A percentile compares a stretch with the other conserved stretches of the same genome.
phyloP scores from a whole-genome alignment of 2,329 filamentous ascomycete species.

The Stagonosporopsis cucurbitacearum region DNA sequence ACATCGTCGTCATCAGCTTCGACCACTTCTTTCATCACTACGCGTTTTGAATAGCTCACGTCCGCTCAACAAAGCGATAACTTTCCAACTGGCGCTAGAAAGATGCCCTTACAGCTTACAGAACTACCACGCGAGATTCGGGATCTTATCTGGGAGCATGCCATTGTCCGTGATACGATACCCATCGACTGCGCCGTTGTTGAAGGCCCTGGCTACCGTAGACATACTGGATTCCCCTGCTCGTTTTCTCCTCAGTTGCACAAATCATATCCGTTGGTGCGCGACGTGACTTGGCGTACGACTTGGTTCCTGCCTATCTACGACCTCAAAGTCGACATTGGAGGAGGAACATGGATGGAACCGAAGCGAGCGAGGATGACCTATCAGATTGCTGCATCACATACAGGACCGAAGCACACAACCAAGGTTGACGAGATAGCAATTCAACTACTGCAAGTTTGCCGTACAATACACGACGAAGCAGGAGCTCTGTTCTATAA shows the following conservation, averaged over 20 bases:
- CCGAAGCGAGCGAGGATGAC: slow-evolving; percentile 28
- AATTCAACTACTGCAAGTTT: slow-evolving; percentile 25
- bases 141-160: slow-evolving; percentile 29
- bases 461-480: slow-evolving; percentile 31
- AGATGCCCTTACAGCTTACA: background rate
- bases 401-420: background rate
- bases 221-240: slow-evolving; percentile 9
- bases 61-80: background rate
- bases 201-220: slow-evolving; percentile 3
- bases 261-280: slow-evolving; percentile 18
- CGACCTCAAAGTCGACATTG: slow-evolving; percentile 22
- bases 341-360: slow-evolving; percentile 16
- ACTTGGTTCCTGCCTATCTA: slow-evolving; percentile 27
- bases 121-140: slow-evolving; percentile 29
- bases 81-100: background rate
- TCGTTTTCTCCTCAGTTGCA: slow-evolving; percentile 12
- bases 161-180: slow-evolving; percentile 25
- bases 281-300: slow-evolving; percentile 14
- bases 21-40: slow-evolving; percentile 1
- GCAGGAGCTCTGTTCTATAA: slow-evolving; percentile 31
- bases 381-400: slow-evolving; percentile 22
- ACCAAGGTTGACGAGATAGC: slow-evolving; percentile 4
- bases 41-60: background rate
- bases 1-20: slow-evolving; percentile 6
- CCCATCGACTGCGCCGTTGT: slow-evolving; percentile 22